Evolutionary conservation across 148 eudicot species (phyloP), one percentile per base, ranked within the genome.

Genomic region (Nepenthes mirabilis): DNA sequence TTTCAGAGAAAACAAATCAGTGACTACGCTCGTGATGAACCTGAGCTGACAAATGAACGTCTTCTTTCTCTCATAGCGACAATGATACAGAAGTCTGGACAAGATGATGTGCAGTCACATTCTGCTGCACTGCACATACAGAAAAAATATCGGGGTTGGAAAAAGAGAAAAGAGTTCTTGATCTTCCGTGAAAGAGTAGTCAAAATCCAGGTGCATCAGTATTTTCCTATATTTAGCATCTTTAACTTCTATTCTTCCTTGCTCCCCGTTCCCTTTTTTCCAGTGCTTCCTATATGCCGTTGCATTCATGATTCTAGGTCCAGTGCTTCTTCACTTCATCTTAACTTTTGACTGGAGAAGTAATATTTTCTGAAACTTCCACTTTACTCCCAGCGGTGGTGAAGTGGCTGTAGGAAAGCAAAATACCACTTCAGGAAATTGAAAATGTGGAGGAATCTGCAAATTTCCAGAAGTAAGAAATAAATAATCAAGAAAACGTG

Each of bases 41-140:
- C 74, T 71, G 82, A 67, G 60, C 58, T 75, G 71, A 59, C 51
- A 45, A 68, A 72, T 69, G 79, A 80, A 33, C 79, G 71, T 48
- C 57, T 80, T 72, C 76, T 76, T 49, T 73, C 83, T 50, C 83
- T 80, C 48, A 53, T 72, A 57, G 65, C 83, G 66, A 67, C 76
- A 45, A 81, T 53, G 76, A 64, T 73, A 55, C 72, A 70, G 58
- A 84, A 71, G 77, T 58, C 70, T 54, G 70, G 81, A 12, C 75
- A 72, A 36, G 40, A 33, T 63, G 75, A 72, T 61, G 23, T 23
- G 23, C 74, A 74, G 66, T 56, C 53, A 36, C 73, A 82, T 63
- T 74, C 87, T 51, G 90, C 90, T 60, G 95, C 95, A 34, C 43
- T 70, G 49, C 73, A 66, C 34, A 87, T 87, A 56, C 95, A 87